These are phyloP conservation scores for Alternaria consortialis DNA, from an alignment of 2,329 filamentous ascomycete species.

Conservation along the genomic window DNA sequence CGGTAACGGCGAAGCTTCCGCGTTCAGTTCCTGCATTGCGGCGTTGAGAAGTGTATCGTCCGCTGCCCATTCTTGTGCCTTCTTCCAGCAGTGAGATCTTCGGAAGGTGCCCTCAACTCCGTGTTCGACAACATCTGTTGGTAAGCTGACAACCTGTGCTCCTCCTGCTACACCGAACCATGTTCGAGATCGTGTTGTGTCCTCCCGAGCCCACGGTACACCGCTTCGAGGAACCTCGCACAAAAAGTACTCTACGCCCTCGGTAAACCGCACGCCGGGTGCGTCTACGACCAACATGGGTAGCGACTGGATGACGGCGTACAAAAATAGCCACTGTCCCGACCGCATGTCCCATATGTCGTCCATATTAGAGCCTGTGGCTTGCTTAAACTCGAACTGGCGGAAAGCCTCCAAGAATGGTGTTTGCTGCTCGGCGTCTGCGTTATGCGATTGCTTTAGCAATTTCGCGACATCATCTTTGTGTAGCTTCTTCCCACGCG, in stretches of 20 bases:
- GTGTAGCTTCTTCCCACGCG: conserved; percentile 75
- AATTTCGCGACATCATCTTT: conserved; percentile 80
- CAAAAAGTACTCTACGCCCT: conserved; percentile 82
- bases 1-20: conserved; percentile 40
- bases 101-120: conserved; percentile 74
- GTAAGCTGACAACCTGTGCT: conserved; percentile 67
- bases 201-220: conserved; percentile 76
- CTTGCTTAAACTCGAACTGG: conserved; percentile 74
- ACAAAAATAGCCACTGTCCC: conserved; percentile 84
- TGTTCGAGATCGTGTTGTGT: conserved; percentile 64
- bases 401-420: conserved; percentile 76
- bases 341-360: conserved; percentile 76
- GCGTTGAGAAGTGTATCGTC: conserved; percentile 44
- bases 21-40: conserved; percentile 47
- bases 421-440: conserved; percentile 68
- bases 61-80: conserved; percentile 68
- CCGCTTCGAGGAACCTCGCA: conserved; percentile 78
- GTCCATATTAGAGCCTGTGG: conserved; percentile 68
- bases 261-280: conserved; percentile 71
- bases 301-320: conserved; percentile 78
- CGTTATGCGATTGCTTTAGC: conserved; percentile 83
- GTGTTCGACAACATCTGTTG: conserved; percentile 71
- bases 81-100: conserved; percentile 74
- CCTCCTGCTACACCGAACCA: conserved; percentile 80
- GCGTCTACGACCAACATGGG: conserved; percentile 82